phyloP scores from a whole-genome alignment of 129 eudicot genomes.

The Sambucus nigra region DNA sequence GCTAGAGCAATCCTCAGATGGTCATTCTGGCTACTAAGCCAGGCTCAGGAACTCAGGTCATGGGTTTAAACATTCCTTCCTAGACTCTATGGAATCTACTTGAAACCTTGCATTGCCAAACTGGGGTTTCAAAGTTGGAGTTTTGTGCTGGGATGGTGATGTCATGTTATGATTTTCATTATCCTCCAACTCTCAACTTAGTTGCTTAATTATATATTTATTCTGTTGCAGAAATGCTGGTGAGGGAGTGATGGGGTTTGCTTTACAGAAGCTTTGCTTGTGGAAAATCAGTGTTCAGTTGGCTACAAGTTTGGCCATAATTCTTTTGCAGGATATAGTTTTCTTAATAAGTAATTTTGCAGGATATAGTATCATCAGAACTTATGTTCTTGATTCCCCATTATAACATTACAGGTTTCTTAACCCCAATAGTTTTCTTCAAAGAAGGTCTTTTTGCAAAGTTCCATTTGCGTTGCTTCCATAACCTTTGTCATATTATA shows the following conservation, averaged over 20 bases:
- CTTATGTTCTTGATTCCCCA: slow-evolving; percentile 11
- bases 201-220: slow-evolving; percentile 47
- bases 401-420: slow-evolving; percentile 21
- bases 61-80: slow-evolving; percentile 35
- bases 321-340: slow-evolving; percentile 21
- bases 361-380: slow-evolving; percentile 20
- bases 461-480: background rate
- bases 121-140: slow-evolving; percentile 35
- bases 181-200: slow-evolving; percentile 37
- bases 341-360: too few species aligned
- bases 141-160: slow-evolving; percentile 40
- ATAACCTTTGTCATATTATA: background rate
- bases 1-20: slow-evolving; percentile 60
- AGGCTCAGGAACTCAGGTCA: slow-evolving; percentile 50
- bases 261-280: slow-evolving; percentile 59
- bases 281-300: slow-evolving; percentile 44
- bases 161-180: slow-evolving; percentile 37
- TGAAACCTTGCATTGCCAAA: slow-evolving; percentile 32
- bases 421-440: slow-evolving; percentile 13
- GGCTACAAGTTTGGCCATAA: slow-evolving; percentile 25
- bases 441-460: slow-evolving; percentile 6
- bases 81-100: slow-evolving; percentile 32
- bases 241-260: slow-evolving; percentile 59
- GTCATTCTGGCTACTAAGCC: slow-evolving; percentile 46
- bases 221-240: slow-evolving; percentile 78